phyloP scores from a whole-genome alignment of 176 grass and related monocot species.

The Avena eriantha region DNA sequence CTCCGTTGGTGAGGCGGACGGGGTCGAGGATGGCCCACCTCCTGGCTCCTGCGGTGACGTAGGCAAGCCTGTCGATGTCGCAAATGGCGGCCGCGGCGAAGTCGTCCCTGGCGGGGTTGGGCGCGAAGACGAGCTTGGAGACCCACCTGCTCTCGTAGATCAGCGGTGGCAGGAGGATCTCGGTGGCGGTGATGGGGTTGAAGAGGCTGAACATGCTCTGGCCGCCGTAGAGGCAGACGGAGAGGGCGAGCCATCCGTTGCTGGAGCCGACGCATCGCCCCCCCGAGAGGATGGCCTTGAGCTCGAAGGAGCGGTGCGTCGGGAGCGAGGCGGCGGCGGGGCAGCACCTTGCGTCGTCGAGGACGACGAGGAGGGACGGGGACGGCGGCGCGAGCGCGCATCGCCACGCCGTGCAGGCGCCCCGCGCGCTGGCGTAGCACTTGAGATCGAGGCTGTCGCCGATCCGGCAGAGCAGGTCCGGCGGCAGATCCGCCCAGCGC shows the following conservation, averaged over 20 bases:
- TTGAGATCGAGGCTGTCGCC: conserved; percentile 62
- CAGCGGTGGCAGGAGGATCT: conserved; percentile 58
- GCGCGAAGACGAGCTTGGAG: conserved; percentile 65
- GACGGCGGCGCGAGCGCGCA: conserved; percentile 48
- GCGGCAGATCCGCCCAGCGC: conserved; percentile 63
- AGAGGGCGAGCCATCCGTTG: conserved; percentile 68
- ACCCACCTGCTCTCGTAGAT: conserved; percentile 70
- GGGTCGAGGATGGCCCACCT: conserved; percentile 57
- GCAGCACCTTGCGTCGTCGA: conserved; percentile 52
- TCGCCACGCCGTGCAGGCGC: conserved; percentile 59
- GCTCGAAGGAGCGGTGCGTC: conserved; percentile 53
- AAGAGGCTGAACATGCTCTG: conserved; percentile 55
- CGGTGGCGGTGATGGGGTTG: conserved; percentile 56
- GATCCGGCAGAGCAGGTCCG: conserved; percentile 60
- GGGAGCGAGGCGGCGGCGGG: conserved; percentile 50
- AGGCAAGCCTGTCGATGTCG: conserved; percentile 62
- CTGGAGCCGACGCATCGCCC: conserved; percentile 59
- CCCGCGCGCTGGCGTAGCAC: conserved; percentile 58
- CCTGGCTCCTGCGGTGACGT: conserved; percentile 63
- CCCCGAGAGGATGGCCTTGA: conserved; percentile 50
- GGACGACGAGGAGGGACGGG: conserved; percentile 53
- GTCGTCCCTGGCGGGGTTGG: conserved; percentile 54
- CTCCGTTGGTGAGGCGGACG: conserved; percentile 41
- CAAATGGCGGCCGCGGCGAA: conserved; percentile 63
- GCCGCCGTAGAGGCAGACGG: conserved; percentile 44